A percentile compares a stretch with the other conserved stretches of the same genome.
Evolutionary conservation across 306 rosid genomes (phyloP).

Genomic region (Castanospermum australe): DNA sequence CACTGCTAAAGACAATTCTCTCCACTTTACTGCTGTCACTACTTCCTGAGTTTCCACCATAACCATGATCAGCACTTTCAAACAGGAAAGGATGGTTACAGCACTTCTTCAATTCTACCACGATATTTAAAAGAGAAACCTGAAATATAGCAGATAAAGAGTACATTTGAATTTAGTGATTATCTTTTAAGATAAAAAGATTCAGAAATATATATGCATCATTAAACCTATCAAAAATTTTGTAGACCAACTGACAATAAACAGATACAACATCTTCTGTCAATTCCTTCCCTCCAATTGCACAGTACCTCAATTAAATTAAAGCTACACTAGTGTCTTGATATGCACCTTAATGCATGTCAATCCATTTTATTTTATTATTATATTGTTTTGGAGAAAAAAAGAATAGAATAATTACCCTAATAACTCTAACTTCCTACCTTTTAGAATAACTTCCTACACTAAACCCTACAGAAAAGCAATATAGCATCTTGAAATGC

Average conservation of each 20-base stretch:
- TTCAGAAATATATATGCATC: too few relatives aligned
- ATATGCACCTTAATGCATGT: neutral
- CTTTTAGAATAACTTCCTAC: too few relatives aligned
- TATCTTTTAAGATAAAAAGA: neutral
- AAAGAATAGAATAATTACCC: too few relatives aligned
- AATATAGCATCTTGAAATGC: too few relatives aligned
- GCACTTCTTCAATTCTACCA: conserved; percentile 98
- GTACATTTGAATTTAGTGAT: conserved; percentile 1
- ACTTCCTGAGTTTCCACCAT: conserved; percentile 80
- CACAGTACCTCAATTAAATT: neutral
- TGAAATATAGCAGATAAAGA: conserved; percentile 31
- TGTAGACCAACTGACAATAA: neutral
- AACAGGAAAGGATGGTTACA: conserved; percentile 99
- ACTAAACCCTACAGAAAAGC: too few relatives aligned
- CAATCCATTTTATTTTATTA: too few relatives aligned
- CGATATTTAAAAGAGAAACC: conserved; percentile 97
- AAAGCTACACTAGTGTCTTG: neutral
- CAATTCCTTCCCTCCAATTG: neutral
- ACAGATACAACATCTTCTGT: neutral
- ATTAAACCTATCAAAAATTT: conserved; percentile 7
- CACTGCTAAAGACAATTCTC: conserved; percentile 94
- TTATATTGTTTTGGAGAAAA: too few relatives aligned
- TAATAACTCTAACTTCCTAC: too few relatives aligned
- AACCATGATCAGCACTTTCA: conserved; percentile 99
- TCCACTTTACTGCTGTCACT: conserved; percentile 83